Evolutionary conservation across 371 early-diverging fungal species (phyloP), one percentile per base, ranked within the genome.

Genomic region (Rhizopus arrhizus): DNA sequence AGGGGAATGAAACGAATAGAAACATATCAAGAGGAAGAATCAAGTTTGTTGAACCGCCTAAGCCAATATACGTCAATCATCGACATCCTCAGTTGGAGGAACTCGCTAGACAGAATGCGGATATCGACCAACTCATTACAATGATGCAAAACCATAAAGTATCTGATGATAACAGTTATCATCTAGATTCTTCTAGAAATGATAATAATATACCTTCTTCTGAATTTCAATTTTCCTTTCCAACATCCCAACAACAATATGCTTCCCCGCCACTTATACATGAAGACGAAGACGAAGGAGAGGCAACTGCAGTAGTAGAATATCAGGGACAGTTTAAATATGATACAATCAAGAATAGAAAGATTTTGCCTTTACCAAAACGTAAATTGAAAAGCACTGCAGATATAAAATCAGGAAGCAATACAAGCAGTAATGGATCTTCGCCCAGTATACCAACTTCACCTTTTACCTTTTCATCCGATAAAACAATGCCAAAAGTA

Each of bases 121-220:
- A 66, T 15, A 69, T 69, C 46, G 69, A 69, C 31, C 61, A 69
- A 4, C 41, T 69, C n/a, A 65, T 69, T 8, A 52, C 59, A n/a
- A 69, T 69, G 69, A 57, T 69, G 61, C 52, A 49, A 43, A 65
- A 69, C 10, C 65, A 69, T 22, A 62, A 59, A 52, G 65, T 69
- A 16, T 69, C 69, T 3, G 65, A 69, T 33, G 62, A 64, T 38
- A 56, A 40, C 7, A 29, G 0, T 13, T 7, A 40, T n/a, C 12
- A 51, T 28, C 41, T 45, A 33, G 8, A 43, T 12, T 28, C 56
- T n/a, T 57, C 53, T 3, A 41, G 49, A 16, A 55, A 22, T 35
- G 31, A 31, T 8, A 46, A 22, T 22, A 22, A 34, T 50, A 42
- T 47, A 40, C 42, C 62, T 28, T 46, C 59, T 38, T 43, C 68